Percentiles rank a stretch among this genome's conserved stretches.
Evolutionary conservation across 1,139 yeast species (phyloP).

Genomic region (Yamadazyma membranifaciens): DNA sequence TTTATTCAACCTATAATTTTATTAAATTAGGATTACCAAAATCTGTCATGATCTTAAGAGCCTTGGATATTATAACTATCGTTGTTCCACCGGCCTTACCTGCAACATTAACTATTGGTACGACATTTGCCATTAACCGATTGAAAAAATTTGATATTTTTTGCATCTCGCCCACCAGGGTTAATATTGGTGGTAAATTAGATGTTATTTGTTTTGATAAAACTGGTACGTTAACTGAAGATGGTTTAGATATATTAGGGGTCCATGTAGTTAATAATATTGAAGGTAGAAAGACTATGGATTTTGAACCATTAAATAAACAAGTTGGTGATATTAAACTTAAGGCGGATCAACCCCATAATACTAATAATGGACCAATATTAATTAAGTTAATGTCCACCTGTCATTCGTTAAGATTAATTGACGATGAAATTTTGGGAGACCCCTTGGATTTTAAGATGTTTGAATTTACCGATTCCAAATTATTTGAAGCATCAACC

Average conservation of each 20-base stretch:
- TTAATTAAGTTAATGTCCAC: slow-evolving; percentile 63
- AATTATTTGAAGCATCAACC: slow-evolving; percentile 51
- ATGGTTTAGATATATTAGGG: slow-evolving; percentile 91
- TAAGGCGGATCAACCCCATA: slow-evolving; percentile 15
- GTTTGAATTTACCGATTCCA: slow-evolving; percentile 87
- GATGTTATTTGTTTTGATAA: slow-evolving; percentile 93
- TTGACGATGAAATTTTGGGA: slow-evolving; percentile 81
- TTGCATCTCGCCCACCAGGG: slow-evolving; percentile 91
- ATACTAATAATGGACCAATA: slow-evolving; percentile 29
- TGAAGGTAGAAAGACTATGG: slow-evolving; percentile 47
- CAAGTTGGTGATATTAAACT: slow-evolving; percentile 25
- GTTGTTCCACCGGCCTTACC: slow-evolving; percentile 99
- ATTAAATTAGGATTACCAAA: slow-evolving; percentile 70
- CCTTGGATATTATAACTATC: slow-evolving; percentile 89
- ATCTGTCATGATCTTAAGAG: slow-evolving; percentile 74
- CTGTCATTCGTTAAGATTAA: slow-evolving; percentile 81
- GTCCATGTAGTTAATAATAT: slow-evolving; percentile 64
- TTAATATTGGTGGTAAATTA: slow-evolving; percentile 90
- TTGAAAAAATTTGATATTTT: slow-evolving; percentile 64
- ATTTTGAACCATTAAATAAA: slow-evolving; percentile 46
- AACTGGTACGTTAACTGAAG: slow-evolving; percentile 96
- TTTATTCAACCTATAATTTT: slow-evolving; percentile 80
- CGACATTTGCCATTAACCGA: slow-evolving; percentile 84
- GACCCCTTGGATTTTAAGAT: slow-evolving; percentile 92
- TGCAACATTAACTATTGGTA: slow-evolving; percentile 94